Percentiles rank a stretch among this genome's conserved stretches.
Evolutionary conservation across 352 stramenopile species (phyloP).

Genomic region (Pythium sukuiense): DNA sequence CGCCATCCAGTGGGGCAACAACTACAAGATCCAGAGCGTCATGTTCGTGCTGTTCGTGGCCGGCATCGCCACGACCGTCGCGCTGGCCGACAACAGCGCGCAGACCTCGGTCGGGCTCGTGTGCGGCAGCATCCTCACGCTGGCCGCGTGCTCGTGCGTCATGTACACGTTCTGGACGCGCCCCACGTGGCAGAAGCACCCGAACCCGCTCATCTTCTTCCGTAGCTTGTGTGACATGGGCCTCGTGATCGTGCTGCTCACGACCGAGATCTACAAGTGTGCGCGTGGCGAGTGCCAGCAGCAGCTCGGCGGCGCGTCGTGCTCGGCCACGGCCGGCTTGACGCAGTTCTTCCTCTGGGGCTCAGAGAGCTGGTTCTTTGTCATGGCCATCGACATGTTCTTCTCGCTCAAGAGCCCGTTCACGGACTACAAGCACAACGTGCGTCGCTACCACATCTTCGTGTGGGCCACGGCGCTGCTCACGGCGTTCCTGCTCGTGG

Average conservation of each 20-base stretch:
- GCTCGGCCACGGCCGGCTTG: constrained; percentile 63
- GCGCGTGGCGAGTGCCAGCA: constrained; percentile 32
- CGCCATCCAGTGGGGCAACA: constrained; percentile 85
- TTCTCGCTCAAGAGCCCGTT: constrained; percentile 85
- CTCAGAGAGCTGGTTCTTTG: constrained; percentile 88
- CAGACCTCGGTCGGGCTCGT: constrained; percentile 69
- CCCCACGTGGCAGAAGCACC: constrained; percentile 82
- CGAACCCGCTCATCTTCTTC: constrained; percentile 88
- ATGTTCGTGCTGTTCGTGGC: constrained; percentile 79
- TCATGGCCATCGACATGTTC: constrained; percentile 89
- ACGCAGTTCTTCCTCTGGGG: constrained; percentile 89
- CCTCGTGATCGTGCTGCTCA: constrained; percentile 72
- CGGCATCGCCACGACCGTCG: constrained; percentile 53
- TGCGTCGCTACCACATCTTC: constrained; percentile 81
- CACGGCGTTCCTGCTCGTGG: constrained; percentile 69
- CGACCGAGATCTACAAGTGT: constrained; percentile 85
- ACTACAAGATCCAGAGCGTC: constrained; percentile 82
- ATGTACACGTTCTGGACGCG: constrained; percentile 81
- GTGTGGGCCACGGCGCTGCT: constrained; percentile 79
- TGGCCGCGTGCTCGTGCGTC: constrained; percentile 68
- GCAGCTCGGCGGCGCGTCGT: constrained; percentile 45
- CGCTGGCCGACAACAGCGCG: constrained; percentile 57
- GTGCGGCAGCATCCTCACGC: constrained; percentile 73
- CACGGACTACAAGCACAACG: constrained; percentile 86
- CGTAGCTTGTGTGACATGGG: constrained; percentile 81